Percentiles rank a stretch among this genome's conserved stretches.
phyloP scores from a whole-genome alignment of 352 stramenopile genomes.

The Phytopythium litorale region DNA sequence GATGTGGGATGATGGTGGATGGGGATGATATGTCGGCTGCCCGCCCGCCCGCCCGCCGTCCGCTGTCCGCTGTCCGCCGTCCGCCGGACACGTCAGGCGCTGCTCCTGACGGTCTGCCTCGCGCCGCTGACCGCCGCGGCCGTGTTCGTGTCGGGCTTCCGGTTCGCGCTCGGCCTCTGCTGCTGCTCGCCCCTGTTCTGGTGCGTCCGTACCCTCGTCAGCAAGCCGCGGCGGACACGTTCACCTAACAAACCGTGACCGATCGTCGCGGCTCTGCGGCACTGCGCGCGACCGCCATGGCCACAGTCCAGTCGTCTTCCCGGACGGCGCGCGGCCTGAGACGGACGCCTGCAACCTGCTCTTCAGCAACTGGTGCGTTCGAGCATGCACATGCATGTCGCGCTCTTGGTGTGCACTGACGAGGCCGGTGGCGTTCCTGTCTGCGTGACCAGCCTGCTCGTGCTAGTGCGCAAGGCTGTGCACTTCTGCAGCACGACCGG shows the following conservation, averaged over 20 bases:
- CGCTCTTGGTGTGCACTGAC: background rate
- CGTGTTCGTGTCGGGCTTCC: constrained; percentile 20
- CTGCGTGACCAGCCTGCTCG: constrained; percentile 9
- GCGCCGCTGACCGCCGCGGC: constrained; percentile 12
- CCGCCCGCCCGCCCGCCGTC: too few species aligned
- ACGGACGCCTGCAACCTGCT: constrained; percentile 22
- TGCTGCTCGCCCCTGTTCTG: constrained; percentile 32
- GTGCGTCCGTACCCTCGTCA: constrained; percentile 11
- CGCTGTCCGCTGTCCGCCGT: background rate
- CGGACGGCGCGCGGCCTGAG: constrained; percentile 12
- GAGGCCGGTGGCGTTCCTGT: background rate
- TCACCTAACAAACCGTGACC: background rate
- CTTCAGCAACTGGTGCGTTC: constrained; percentile 27
- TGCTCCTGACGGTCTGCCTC: constrained; percentile 6
- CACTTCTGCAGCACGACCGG: constrained; percentile 19
- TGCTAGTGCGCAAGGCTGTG: constrained; percentile 17
- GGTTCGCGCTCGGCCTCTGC: constrained; percentile 24
- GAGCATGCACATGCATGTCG: background rate
- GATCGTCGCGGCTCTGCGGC: background rate
- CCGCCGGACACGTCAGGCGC: constrained; percentile 2
- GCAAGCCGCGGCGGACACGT: constrained; percentile 1
- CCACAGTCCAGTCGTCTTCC: constrained; percentile 11
- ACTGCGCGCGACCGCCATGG: too few species aligned
- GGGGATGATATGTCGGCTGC: background rate
- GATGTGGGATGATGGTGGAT: background rate